phyloP scores from a whole-genome alignment of 495 filamentous ascomycete species.

The Lichenothelia convexa region DNA sequence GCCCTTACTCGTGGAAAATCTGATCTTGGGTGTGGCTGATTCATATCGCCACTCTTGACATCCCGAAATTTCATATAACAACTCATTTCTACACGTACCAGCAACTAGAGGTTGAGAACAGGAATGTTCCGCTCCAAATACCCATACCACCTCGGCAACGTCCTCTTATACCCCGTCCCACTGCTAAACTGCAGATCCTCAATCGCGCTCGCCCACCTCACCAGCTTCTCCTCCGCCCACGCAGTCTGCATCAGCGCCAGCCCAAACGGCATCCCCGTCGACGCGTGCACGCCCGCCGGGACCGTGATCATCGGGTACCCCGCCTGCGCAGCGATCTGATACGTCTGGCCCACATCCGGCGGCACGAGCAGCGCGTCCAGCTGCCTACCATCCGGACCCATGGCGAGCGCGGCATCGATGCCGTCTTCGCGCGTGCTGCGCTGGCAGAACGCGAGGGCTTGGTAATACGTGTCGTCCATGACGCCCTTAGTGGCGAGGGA shows the following conservation, averaged over 20 bases:
- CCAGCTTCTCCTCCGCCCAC: slow-evolving; percentile 39
- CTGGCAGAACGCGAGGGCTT: slow-evolving; percentile 43
- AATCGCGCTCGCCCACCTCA: slow-evolving; percentile 50
- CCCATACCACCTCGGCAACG: slow-evolving; percentile 33
- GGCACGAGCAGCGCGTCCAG: slow-evolving; percentile 47
- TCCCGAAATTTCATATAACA: not conserved
- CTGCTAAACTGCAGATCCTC: slow-evolving; percentile 37
- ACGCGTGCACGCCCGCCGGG: slow-evolving; percentile 34
- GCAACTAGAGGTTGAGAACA: slow-evolving; percentile 8
- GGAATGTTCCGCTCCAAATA: slow-evolving; percentile 33
- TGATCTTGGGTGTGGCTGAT: no score
- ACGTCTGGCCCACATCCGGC: slow-evolving; percentile 44
- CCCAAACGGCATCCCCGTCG: slow-evolving; percentile 51
- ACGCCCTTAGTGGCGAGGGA: slow-evolving; percentile 38
- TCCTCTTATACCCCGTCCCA: slow-evolving; percentile 24
- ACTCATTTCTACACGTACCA: not conserved
- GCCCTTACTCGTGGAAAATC: no score
- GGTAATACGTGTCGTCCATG: slow-evolving; percentile 45
- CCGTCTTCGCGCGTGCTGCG: slow-evolving; percentile 40
- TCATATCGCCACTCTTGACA: not conserved
- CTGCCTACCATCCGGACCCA: slow-evolving; percentile 23
- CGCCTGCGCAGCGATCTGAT: slow-evolving; percentile 33
- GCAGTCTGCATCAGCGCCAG: slow-evolving; percentile 48
- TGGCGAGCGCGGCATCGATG: slow-evolving; percentile 43
- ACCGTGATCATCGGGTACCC: slow-evolving; percentile 57